Percentiles rank a stretch among this genome's conserved stretches.
Evolutionary conservation across 805 yeast species (phyloP).

Genomic region (Debaryomyces hansenii): DNA sequence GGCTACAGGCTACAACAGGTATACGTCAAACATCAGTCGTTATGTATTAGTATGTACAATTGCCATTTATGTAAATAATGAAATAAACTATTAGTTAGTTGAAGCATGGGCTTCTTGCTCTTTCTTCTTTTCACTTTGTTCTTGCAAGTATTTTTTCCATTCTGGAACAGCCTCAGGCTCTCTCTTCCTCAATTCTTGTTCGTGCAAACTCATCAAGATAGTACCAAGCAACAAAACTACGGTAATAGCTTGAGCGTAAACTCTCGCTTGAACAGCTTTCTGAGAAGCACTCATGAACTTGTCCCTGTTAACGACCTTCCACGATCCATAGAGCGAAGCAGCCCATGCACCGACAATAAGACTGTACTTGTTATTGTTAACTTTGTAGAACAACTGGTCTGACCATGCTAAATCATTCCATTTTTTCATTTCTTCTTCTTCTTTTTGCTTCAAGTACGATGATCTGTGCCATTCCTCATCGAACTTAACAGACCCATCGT

Average conservation of each 20-base stretch:
- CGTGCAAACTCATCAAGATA: constrained; percentile 61
- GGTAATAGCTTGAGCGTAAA: constrained; percentile 82
- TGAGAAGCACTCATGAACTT: constrained; percentile 70
- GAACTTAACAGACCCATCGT: constrained; percentile 65
- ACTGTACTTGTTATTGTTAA: constrained; percentile 60
- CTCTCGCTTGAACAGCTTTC: constrained; percentile 81
- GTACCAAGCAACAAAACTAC: constrained; percentile 69
- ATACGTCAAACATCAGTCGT: too few relatives aligned
- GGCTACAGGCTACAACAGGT: too few relatives aligned
- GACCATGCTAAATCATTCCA: constrained; percentile 51
- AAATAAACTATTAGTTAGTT: too few relatives aligned
- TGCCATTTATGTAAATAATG: too few relatives aligned
- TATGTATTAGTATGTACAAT: too few relatives aligned
- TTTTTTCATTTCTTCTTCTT: constrained; percentile 47
- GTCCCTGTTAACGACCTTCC: constrained; percentile 69
- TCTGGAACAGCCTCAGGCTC: constrained; percentile 32
- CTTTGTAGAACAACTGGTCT: constrained; percentile 51
- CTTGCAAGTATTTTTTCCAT: constrained; percentile 31
- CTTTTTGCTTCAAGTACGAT: constrained; percentile 36
- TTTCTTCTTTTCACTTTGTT: constrained; percentile 15
- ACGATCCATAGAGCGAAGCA: constrained; percentile 74
- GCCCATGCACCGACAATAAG: constrained; percentile 78
- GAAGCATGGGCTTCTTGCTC: too few relatives aligned
- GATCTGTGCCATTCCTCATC: constrained; percentile 62
- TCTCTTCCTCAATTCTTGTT: constrained; percentile 47